A percentile compares a stretch with the other conserved stretches of the same genome.
phyloP scores from a whole-genome alignment of 1,139 yeast species.

The Saccharomyces hybrid region DNA sequence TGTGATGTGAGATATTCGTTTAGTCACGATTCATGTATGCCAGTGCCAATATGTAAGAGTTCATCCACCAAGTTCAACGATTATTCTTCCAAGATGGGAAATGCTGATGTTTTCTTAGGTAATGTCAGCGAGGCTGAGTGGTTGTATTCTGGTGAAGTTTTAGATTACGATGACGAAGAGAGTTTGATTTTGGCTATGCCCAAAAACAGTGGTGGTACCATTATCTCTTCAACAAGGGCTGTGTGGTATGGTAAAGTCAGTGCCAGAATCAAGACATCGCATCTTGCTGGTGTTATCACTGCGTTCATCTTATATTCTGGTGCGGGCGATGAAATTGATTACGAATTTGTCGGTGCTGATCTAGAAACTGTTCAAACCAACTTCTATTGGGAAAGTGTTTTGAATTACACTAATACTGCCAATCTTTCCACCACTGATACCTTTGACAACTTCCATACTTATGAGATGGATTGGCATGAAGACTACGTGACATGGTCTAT shows the following conservation, averaged over 20 bases:
- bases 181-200: conserved; percentile 69
- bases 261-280: conserved; percentile 65
- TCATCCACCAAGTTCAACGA: conserved; percentile 35
- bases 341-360: conserved; percentile 74
- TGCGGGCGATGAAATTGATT: conserved; percentile 86
- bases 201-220: conserved; percentile 67
- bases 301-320: conserved; percentile 82
- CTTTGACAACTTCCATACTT: conserved; percentile 63
- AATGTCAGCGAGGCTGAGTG: conserved; percentile 62
- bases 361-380: conserved; percentile 63
- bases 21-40: conserved; percentile 50
- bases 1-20: conserved; percentile 51
- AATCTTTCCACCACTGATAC: conserved; percentile 46
- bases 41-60: conserved; percentile 47
- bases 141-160: conserved; percentile 64
- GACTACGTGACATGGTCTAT: conserved; percentile 65
- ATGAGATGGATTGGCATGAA: conserved; percentile 80
- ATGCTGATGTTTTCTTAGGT: conserved; percentile 50
- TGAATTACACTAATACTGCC: conserved; percentile 56
- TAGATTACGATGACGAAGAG: conserved; percentile 46
- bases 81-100: conserved; percentile 30
- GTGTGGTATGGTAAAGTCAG: conserved; percentile 83
- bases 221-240: conserved; percentile 68
- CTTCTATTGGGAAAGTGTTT: conserved; percentile 66
- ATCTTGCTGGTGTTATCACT: conserved; percentile 71